Percentiles rank a stretch among this genome's conserved stretches.
Conservation (phyloP, 148 eudicot genomes). For the Rhododendron simsii region DNA sequence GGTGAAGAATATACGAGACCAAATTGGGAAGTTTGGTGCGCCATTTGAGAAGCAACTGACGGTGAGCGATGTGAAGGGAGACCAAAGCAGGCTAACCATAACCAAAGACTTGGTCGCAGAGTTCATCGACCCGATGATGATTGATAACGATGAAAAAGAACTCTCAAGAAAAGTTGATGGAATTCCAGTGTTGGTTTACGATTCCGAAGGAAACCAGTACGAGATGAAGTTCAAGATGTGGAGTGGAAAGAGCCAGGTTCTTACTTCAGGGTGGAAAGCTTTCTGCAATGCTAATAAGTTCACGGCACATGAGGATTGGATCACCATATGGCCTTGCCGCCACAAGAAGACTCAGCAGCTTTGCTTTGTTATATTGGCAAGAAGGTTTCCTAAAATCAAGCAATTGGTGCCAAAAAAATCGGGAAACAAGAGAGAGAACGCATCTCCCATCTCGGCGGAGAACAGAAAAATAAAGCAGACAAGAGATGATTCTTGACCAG, state of each 20-base stretch:
- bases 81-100: neutral
- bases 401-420: neutral
- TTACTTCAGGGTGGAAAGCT: neutral
- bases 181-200: neutral
- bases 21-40: neutral
- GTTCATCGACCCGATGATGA: neutral
- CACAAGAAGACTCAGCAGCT: neutral
- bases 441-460: neutral
- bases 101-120: neutral
- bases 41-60: slow-evolving; percentile 14
- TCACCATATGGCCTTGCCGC: slow-evolving; percentile 5
- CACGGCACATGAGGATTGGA: neutral
- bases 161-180: neutral
- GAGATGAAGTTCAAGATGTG: neutral
- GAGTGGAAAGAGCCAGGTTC: neutral
- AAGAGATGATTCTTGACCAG: no score
- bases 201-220: neutral
- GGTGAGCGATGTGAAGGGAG: neutral
- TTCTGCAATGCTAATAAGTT: neutral
- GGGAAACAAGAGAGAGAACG: neutral
- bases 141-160: neutral
- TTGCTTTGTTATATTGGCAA: slow-evolving; percentile 7
- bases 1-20: neutral
- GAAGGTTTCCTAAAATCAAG: neutral
- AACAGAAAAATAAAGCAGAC: neutral